Evolutionary conservation across 495 filamentous ascomycete genomes (phyloP), one percentile per base, ranked within the genome.

Genomic region (Lasiosphaeria ovina): DNA sequence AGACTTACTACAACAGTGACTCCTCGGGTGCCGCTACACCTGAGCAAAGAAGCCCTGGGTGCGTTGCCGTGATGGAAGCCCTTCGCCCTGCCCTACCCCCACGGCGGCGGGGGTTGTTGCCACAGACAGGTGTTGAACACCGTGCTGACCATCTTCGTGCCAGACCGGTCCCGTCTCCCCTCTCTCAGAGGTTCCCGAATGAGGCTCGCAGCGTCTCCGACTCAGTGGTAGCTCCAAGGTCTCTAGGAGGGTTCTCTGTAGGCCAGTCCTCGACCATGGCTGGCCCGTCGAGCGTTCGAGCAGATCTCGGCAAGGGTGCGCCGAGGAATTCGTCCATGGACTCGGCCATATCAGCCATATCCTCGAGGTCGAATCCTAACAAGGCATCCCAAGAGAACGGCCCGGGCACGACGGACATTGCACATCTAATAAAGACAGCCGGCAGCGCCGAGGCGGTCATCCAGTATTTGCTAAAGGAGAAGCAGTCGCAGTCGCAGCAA

Each of bases 321-420:
- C 86, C 89, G 57, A 87, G 93, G 62, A 98, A 88, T 51, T 91
- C 91, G 3, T 98, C 94, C 40, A 97, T 97, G 65, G 94, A 98
- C 69, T 97, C 94, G 7, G 90, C 92, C 0, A 90, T 96, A 33
- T 98, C 93, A 1, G 88, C 90, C 5, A 81, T 92, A 47, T 96
- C 92, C 7, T 85, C 87, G n/a, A 78, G 70, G 62, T 81, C 79
- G 14, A 84, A 87, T 50, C 80, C 85, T 5, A 84, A 87, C 51
- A 90, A 87, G 66, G 66, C 69, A 12, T 82, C 87, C 4, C 82
- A 86, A 56, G 89, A 91, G 68, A 79, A 71, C 45, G 60, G 69
- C 42, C 61, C 68, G 24, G 76, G 72, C 33, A 69, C 79, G 55
- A 76, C 85, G 10, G 90, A 94, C 59, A 87, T 94, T 62, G 83